phyloP scores from a whole-genome alignment of 2,329 filamentous ascomycete species.

The Verticillium nonalfalfae region DNA sequence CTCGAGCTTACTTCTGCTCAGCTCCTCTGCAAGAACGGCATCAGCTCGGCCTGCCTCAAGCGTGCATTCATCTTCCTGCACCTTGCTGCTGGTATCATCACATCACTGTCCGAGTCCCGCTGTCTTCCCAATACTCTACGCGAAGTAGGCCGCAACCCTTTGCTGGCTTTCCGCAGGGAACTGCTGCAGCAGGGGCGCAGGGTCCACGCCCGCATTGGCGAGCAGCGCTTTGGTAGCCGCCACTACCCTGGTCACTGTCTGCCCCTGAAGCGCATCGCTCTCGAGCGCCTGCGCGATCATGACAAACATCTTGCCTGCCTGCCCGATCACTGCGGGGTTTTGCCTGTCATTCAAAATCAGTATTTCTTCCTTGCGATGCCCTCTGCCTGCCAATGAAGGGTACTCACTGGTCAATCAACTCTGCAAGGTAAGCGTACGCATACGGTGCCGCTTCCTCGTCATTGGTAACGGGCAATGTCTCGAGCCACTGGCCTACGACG shows the following conservation, averaged over 20 bases:
- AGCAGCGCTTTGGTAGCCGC: conserved; percentile 73
- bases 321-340: conserved; percentile 73
- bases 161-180: conserved; percentile 77
- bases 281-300: conserved; percentile 85
- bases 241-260: conserved; percentile 72
- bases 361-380: not conserved
- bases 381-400: not conserved
- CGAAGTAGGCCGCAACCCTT: conserved; percentile 73
- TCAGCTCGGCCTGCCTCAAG: not conserved
- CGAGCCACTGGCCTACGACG: conserved; percentile 78
- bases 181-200: conserved; percentile 66
- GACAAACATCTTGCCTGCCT: conserved; percentile 76
- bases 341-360: conserved; percentile 47
- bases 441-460: conserved; percentile 97
- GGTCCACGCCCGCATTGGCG: conserved; percentile 65
- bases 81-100: not conserved
- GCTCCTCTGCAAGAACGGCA: too few species aligned
- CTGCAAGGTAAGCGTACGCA: conserved; percentile 84
- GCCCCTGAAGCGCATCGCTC: conserved; percentile 80
- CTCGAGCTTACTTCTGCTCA: too few species aligned
- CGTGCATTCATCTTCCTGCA: not conserved
- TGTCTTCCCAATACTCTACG: conserved; percentile 31
- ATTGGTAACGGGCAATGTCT: conserved; percentile 85
- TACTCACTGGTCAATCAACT: conserved; percentile 91
- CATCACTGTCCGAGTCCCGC: not conserved